A percentile compares a stretch with the other conserved stretches of the same genome.
Evolutionary conservation across 2,329 filamentous ascomycete genomes (phyloP).

Genomic region (Diaporthe australafricana): DNA sequence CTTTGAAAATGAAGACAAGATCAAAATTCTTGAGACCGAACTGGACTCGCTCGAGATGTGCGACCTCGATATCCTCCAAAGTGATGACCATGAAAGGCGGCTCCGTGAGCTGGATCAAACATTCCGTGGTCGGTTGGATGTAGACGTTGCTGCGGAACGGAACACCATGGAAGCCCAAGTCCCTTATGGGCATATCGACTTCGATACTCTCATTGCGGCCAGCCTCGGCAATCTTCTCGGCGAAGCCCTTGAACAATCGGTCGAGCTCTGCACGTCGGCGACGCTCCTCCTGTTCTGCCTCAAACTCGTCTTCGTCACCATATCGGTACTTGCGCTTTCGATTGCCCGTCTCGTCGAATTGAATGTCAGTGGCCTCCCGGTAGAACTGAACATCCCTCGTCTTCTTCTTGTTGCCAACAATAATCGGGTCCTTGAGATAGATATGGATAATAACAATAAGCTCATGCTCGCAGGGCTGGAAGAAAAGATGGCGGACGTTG

Average conservation of each 20-base stretch:
- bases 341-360: conserved; percentile 98
- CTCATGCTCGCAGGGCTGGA: conserved; percentile 96
- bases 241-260: conserved; percentile 94
- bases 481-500: conserved; percentile 98
- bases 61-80: conserved; percentile 94
- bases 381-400: conserved; percentile 99
- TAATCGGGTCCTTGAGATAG: conserved; percentile 96
- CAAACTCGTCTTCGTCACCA: conserved; percentile 98
- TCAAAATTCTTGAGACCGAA: conserved; percentile 99
- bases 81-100: conserved; percentile 97
- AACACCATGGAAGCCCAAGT: conserved; percentile 96
- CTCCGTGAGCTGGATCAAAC: conserved; percentile 95
- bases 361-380: conserved; percentile 96
- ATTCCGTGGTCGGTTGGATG: conserved; percentile 96
- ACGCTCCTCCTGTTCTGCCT: conserved; percentile 97
- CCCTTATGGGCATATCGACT: conserved; percentile 96
- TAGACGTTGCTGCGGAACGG: conserved; percentile 95
- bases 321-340: conserved; percentile 97
- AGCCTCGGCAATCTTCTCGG: conserved; percentile 97
- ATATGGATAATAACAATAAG: conserved; percentile 98
- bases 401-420: conserved; percentile 97
- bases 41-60: conserved; percentile 93
- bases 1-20: conserved; percentile 97
- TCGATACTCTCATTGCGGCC: conserved; percentile 90
- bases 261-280: conserved; percentile 91